Conservation (phyloP, 768 basidiomycete species). For the Lentinula edodes region DNA sequence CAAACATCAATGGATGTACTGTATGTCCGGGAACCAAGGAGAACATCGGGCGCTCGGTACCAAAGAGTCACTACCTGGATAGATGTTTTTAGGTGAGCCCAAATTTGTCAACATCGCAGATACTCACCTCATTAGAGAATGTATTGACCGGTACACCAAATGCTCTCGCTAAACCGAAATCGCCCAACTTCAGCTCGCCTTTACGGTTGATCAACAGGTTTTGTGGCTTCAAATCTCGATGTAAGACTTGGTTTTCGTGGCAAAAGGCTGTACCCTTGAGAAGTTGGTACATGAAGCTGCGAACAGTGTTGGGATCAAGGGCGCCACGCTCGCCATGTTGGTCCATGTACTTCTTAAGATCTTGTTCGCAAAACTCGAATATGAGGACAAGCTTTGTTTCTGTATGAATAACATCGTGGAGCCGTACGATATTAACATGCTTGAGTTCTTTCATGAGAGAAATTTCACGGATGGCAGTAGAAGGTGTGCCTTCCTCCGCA, state of each 20-base stretch:
- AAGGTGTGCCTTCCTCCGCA: conserved; percentile 98
- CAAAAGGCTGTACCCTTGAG: conserved; percentile 97
- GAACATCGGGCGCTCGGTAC: conserved; percentile 98
- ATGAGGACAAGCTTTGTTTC: conserved; percentile 97
- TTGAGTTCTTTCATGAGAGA: conserved; percentile 99
- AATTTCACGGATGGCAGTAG: conserved; percentile 98
- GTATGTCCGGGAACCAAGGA: conserved; percentile 95
- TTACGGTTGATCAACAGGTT: conserved; percentile 97
- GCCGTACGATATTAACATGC: conserved; percentile 96
- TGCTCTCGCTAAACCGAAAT: conserved; percentile 95
- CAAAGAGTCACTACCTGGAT: conserved; percentile 91
- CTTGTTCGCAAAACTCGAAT: conserved; percentile 98
- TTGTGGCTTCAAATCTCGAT: conserved; percentile 97
- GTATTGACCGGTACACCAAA: conserved; percentile 99
- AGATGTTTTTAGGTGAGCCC: conserved; percentile 6
- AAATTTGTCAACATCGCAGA: neutral
- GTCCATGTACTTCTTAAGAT: conserved; percentile 99
- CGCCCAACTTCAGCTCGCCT: conserved; percentile 94
- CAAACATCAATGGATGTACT: conserved; percentile 98
- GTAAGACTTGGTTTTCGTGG: conserved; percentile 96
- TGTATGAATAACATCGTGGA: conserved; percentile 98
- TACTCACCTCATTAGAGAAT: conserved; percentile 83
- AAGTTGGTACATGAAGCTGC: conserved; percentile 97
- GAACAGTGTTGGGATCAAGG: conserved; percentile 83
- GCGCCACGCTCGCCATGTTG: conserved; percentile 94